phyloP scores from a whole-genome alignment of 1,139 yeast genomes.

The Sugiyamaella japonica region DNA sequence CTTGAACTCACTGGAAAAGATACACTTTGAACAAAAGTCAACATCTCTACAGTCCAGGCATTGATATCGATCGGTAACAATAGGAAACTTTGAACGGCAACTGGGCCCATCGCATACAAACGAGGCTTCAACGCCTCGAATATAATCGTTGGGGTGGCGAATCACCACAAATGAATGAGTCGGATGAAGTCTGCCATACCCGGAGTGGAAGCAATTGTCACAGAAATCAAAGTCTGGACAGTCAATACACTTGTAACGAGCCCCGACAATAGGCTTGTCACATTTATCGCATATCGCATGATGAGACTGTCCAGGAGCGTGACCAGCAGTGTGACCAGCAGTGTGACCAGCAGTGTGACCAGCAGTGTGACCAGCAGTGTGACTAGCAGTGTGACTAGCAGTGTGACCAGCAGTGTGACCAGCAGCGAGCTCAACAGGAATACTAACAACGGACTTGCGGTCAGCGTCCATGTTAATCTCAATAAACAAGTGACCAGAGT shows the following conservation, averaged over 20 bases:
- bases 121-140: neutral
- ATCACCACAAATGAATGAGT: conserved; percentile 30
- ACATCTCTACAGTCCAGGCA: conserved; percentile 53
- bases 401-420: too few relatives aligned
- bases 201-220: conserved; percentile 39
- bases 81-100: conserved; percentile 20
- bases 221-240: conserved; percentile 58
- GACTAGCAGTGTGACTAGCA: neutral
- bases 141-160: conserved; percentile 18
- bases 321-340: too few relatives aligned
- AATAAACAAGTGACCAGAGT: conserved; percentile 30
- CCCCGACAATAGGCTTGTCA: conserved; percentile 23
- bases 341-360: neutral
- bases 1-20: conserved; percentile 31
- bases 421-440: too few relatives aligned
- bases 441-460: too few relatives aligned
- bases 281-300: conserved; percentile 30
- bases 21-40: conserved; percentile 55
- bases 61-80: conserved; percentile 51
- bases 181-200: conserved; percentile 18
- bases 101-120: conserved; percentile 17
- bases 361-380: neutral
- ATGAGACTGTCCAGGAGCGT: conserved; percentile 6
- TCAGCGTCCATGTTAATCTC: conserved; percentile 11
- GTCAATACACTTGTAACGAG: conserved; percentile 51